Conservation (phyloP, 2,329 filamentous ascomycete genomes). For the Zymoseptoria ardabiliae region DNA sequence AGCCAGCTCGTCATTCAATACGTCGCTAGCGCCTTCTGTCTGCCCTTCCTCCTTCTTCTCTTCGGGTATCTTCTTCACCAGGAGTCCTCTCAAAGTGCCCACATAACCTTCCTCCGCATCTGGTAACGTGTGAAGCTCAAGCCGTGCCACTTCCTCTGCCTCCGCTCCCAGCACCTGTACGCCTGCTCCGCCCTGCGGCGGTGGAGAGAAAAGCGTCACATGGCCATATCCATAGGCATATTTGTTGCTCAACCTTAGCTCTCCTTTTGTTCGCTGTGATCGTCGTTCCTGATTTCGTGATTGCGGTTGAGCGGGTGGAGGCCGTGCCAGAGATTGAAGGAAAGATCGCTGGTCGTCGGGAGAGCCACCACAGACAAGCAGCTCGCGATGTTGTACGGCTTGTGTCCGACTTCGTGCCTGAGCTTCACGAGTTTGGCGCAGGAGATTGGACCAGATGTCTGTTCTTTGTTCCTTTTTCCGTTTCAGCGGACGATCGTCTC, state of each 20-base stretch:
- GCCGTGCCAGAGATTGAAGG: conserved; percentile 21
- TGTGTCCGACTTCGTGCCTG: conserved; percentile 29
- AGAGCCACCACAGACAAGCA: conserved; percentile 28
- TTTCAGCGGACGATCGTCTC: conserved; percentile 5
- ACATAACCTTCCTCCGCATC: conserved; percentile 26
- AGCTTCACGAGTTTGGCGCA: conserved; percentile 29
- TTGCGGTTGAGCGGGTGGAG: conserved; percentile 21
- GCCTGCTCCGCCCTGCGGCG: conserved; percentile 18
- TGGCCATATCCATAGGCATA: conserved; percentile 31
- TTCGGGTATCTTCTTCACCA: conserved; percentile 14
- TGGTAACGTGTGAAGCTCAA: conserved; percentile 29
- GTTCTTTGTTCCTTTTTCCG: conserved; percentile 24
- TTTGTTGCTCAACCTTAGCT: conserved; percentile 27
- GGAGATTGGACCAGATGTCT: conserved; percentile 30
- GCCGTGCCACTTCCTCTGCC: conserved; percentile 26
- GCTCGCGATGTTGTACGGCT: conserved; percentile 24
- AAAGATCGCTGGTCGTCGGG: conserved; percentile 27
- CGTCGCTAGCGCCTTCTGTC: conserved; percentile 9
- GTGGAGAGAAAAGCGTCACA: conserved; percentile 27
- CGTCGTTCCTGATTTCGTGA: conserved; percentile 18
- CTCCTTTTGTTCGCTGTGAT: conserved; percentile 20
- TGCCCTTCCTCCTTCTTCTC: conserved; percentile 10
- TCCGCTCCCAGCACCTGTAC: conserved; percentile 24
- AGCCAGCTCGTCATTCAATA: conserved; percentile 3
- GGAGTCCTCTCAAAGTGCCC: conserved; percentile 20